phyloP scores from a whole-genome alignment of 768 basidiomycete genomes.

The Dioszegia aurantiaca region DNA sequence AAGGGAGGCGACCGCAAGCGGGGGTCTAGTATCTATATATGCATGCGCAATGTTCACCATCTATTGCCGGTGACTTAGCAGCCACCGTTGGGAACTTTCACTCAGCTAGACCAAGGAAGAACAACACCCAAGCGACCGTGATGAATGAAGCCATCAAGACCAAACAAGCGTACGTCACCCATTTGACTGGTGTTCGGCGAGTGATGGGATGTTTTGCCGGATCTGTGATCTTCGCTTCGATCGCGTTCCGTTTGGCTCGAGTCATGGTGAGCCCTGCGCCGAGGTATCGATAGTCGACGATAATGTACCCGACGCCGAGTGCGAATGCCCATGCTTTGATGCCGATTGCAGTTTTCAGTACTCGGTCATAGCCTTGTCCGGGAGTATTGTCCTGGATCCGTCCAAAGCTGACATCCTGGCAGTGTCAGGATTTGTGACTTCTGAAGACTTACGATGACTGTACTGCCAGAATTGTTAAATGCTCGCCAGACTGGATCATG shows the following conservation, averaged over 20 bases:
- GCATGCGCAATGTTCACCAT: no score
- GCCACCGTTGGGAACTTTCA: no score
- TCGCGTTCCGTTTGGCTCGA: background rate
- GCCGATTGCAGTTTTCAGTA: slow-evolving; percentile 1
- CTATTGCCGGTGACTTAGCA: no score
- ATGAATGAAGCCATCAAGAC: background rate
- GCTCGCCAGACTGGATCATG: slow-evolving; percentile 1
- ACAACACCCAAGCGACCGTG: background rate
- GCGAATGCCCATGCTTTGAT: slow-evolving; percentile 3
- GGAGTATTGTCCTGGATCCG: slow-evolving; percentile 1
- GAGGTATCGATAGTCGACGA: slow-evolving; percentile 3
- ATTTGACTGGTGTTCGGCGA: background rate
- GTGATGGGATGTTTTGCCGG: background rate
- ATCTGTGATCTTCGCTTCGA: background rate
- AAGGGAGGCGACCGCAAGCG: no score
- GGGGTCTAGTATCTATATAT: no score
- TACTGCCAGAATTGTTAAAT: slow-evolving; percentile 4
- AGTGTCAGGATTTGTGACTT: background rate
- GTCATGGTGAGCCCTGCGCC: slow-evolving; percentile 5
- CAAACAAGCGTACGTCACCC: background rate
- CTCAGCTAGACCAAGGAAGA: slow-evolving; percentile 1
- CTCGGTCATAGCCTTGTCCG: background rate
- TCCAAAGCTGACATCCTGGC: background rate
- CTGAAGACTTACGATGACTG: background rate
- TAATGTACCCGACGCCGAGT: background rate